Conservation (phyloP, 306 rosid genomes). For the Quercus rubra region DNA sequence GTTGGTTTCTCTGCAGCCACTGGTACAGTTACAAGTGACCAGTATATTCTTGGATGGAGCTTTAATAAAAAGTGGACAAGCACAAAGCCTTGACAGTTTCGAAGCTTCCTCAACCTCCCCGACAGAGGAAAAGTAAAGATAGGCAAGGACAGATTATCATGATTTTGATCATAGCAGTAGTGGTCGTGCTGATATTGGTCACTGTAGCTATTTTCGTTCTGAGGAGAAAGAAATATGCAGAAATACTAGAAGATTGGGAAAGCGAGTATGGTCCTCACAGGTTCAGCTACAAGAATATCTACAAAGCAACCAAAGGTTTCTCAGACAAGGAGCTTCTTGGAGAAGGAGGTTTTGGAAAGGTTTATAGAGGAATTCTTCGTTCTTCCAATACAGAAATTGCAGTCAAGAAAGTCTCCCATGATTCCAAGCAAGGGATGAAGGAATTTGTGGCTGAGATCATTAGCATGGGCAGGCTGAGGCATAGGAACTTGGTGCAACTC, state of each 20-base stretch:
- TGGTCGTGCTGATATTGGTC: too few relatives aligned
- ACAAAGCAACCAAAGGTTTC: slow-evolving; percentile 59
- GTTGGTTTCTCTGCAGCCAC: too few relatives aligned
- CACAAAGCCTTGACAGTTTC: slow-evolving; percentile 9
- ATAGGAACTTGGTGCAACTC: slow-evolving; percentile 58
- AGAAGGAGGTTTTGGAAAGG: slow-evolving; percentile 69
- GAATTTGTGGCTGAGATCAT: neutral
- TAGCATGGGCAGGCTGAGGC: slow-evolving; percentile 60
- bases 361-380: slow-evolving; percentile 58
- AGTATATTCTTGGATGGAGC: too few relatives aligned
- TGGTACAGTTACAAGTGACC: too few relatives aligned
- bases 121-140: too few relatives aligned
- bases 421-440: slow-evolving; percentile 68
- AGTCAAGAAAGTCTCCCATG: slow-evolving; percentile 65
- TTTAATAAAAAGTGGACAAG: neutral
- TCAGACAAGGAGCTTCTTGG: slow-evolving; percentile 51
- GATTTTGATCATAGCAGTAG: neutral
- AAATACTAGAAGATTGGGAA: slow-evolving; percentile 67
- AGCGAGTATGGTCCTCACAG: slow-evolving; percentile 57
- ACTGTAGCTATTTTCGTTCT: neutral
- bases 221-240: slow-evolving; percentile 35
- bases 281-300: slow-evolving; percentile 51
- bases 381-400: slow-evolving; percentile 49
- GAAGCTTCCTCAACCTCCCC: slow-evolving; percentile 2
- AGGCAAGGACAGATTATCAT: neutral